A percentile compares a stretch with the other conserved stretches of the same genome.
Conservation (phyloP, 1,284 basidiomycete species). For the Sporisorium sorghi region DNA sequence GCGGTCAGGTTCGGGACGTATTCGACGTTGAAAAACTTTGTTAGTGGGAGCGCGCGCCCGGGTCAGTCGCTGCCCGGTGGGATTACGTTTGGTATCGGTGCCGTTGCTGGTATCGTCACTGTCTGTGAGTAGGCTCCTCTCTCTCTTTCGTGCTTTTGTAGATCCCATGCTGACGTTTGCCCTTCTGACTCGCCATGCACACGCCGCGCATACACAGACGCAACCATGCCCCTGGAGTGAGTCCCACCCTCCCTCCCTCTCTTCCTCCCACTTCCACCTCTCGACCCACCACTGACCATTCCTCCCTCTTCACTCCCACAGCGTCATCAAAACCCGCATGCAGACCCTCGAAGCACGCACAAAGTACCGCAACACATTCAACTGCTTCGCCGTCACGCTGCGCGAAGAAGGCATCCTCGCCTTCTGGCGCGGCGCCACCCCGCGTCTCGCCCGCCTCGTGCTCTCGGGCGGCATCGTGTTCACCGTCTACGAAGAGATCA, state of each 20-base stretch:
- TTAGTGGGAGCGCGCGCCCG: slow-evolving; percentile 83
- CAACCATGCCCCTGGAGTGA: slow-evolving; percentile 67
- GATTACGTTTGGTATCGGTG: slow-evolving; percentile 94
- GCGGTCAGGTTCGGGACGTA: slow-evolving; percentile 97
- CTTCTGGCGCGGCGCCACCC: slow-evolving; percentile 95
- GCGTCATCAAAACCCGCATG: slow-evolving; percentile 98
- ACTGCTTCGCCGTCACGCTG: slow-evolving; percentile 76
- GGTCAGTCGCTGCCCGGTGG: slow-evolving; percentile 86
- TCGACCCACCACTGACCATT: not conserved
- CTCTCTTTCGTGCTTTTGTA: not conserved
- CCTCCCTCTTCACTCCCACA: slow-evolving; percentile 66
- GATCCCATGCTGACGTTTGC: not conserved
- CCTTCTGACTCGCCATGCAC: not conserved
- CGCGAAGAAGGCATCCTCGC: slow-evolving; percentile 81
- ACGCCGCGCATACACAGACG: slow-evolving; percentile 28
- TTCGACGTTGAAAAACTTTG: slow-evolving; percentile 84
- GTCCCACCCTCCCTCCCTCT: too few relatives aligned
- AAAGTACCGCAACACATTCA: slow-evolving; percentile 90
- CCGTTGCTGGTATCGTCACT: slow-evolving; percentile 90
- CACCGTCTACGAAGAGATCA: slow-evolving; percentile 74
- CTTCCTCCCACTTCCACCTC: not conserved
- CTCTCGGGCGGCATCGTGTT: slow-evolving; percentile 95
- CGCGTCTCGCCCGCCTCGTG: slow-evolving; percentile 71
- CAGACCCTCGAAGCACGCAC: slow-evolving; percentile 85
- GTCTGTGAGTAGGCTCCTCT: slow-evolving; percentile 77